Conservation (phyloP, 2,329 filamentous ascomycete genomes). For the Metarhizium guizhouense region DNA sequence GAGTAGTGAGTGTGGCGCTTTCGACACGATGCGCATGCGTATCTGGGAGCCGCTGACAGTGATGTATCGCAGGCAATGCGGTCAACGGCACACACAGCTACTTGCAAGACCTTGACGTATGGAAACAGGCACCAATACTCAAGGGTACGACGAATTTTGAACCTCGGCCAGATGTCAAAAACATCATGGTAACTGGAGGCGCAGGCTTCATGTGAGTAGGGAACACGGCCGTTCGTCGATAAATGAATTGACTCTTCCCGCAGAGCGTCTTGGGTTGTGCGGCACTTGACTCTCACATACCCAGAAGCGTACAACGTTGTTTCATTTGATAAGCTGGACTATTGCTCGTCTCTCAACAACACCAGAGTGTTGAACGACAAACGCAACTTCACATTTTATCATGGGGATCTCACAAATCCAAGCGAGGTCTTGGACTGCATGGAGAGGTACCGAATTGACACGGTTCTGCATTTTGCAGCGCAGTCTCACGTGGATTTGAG, state of each 20-base stretch:
- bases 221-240: neutral
- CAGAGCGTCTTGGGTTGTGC: constrained; percentile 75
- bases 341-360: constrained; percentile 74
- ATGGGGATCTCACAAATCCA: constrained; percentile 68
- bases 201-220: constrained; percentile 72
- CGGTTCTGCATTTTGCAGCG: constrained; percentile 77
- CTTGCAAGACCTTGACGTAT: constrained; percentile 53
- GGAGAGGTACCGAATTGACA: constrained; percentile 64
- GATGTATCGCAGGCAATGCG: constrained; percentile 4
- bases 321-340: constrained; percentile 79
- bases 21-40: neutral
- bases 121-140: constrained; percentile 63
- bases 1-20: constrained; percentile 7
- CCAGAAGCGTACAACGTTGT: constrained; percentile 67
- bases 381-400: constrained; percentile 70
- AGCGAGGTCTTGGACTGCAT: constrained; percentile 62
- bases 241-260: neutral
- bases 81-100: constrained; percentile 29
- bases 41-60: neutral
- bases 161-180: constrained; percentile 59
- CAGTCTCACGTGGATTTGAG: constrained; percentile 76
- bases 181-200: constrained; percentile 77
- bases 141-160: constrained; percentile 63
- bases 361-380: constrained; percentile 58
- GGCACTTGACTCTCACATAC: constrained; percentile 68